phyloP scores from a whole-genome alignment of 202 grass and related monocot species.

The Elaeis oleifera region DNA sequence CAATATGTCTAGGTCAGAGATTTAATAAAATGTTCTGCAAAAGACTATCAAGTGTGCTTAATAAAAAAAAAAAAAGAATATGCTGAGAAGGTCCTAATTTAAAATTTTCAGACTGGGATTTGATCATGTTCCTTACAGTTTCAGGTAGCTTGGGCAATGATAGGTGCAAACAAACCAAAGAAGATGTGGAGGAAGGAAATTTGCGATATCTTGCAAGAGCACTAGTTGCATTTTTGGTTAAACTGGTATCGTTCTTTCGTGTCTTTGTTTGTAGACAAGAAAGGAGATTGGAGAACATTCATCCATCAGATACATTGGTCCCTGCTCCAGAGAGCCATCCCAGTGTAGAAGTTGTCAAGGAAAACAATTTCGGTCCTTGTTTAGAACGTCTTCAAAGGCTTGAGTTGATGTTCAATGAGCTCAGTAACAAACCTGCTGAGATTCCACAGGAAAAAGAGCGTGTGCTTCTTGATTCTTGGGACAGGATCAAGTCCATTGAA shows the following conservation, averaged over 20 bases:
- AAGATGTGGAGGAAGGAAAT: slow-evolving; percentile 3
- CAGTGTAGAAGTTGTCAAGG: slow-evolving; percentile 34
- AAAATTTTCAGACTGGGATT: no score
- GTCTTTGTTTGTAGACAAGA: slow-evolving; percentile 31
- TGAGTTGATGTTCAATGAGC: slow-evolving; percentile 58
- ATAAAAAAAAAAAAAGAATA: no score
- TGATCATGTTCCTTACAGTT: not conserved
- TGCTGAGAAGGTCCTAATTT: no score
- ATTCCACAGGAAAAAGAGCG: slow-evolving; percentile 68
- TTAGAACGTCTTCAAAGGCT: slow-evolving; percentile 60
- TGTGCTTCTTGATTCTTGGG: slow-evolving; percentile 45
- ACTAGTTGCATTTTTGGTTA: slow-evolving; percentile 39
- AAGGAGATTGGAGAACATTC: slow-evolving; percentile 31
- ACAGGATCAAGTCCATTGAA: slow-evolving; percentile 77
- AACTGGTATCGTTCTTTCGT: slow-evolving; percentile 38
- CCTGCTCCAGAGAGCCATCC: slow-evolving; percentile 15
- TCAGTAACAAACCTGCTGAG: slow-evolving; percentile 50
- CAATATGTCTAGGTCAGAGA: no score
- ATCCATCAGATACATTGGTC: slow-evolving; percentile 9
- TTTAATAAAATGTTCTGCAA: no score
- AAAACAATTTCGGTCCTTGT: slow-evolving; percentile 56
- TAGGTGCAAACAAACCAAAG: no score
- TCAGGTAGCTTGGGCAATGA: not conserved
- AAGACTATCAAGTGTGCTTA: no score
- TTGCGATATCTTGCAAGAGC: slow-evolving; percentile 24